Evolutionary conservation across 805 yeast species (phyloP).

Genomic region (Debaryomyces prosopidis): DNA sequence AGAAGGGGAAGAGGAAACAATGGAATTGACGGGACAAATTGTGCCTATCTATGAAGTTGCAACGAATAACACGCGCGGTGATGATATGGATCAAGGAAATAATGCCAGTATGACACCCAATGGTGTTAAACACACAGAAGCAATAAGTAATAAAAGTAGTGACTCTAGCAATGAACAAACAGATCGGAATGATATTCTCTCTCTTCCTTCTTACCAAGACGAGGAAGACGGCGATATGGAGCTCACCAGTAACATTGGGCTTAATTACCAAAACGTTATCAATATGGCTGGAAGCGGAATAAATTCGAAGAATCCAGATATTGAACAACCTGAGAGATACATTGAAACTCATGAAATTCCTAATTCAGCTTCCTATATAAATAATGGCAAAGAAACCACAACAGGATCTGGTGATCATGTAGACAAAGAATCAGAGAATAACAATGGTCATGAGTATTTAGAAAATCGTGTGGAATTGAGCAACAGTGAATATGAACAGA

Average conservation of each 20-base stretch:
- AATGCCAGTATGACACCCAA: background rate
- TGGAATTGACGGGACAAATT: constrained; percentile 28
- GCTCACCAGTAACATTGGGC: constrained; percentile 15
- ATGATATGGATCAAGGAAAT: background rate
- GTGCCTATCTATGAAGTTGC: constrained; percentile 2
- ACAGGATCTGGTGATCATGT: no score
- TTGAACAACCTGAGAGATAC: background rate
- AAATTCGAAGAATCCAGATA: background rate
- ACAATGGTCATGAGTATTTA: background rate
- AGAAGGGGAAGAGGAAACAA: constrained; percentile 24
- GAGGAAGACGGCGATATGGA: constrained; percentile 25
- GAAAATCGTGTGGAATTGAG: background rate
- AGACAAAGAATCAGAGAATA: background rate
- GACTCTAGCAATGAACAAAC: background rate
- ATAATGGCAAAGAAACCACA: background rate
- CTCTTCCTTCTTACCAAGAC: constrained; percentile 4
- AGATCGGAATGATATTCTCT: background rate
- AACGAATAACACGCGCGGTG: background rate
- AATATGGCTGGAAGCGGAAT: background rate
- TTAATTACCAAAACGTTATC: background rate
- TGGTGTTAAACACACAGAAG: background rate
- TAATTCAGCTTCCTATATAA: background rate
- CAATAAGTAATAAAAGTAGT: background rate
- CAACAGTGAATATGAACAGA: background rate
- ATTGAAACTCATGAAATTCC: constrained; percentile 1